Evolutionary conservation across 2,329 filamentous ascomycete species (phyloP).

Genomic region (Aureobasidium subglaciale): DNA sequence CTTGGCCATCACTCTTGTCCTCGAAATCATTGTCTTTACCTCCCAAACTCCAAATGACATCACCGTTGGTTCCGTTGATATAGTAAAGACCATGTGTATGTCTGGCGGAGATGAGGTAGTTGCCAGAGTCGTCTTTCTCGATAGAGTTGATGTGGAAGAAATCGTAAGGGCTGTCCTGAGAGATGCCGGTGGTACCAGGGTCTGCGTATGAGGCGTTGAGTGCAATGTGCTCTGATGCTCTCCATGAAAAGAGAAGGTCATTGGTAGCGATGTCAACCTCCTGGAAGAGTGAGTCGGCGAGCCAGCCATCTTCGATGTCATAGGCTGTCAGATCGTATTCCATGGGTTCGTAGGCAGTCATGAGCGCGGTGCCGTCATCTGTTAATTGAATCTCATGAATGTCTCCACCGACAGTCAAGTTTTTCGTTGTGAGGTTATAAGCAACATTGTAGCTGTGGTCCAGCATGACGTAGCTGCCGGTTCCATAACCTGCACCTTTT

Average conservation of each 20-base stretch:
- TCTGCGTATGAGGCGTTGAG: slow-evolving; percentile 25
- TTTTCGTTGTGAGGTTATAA: slow-evolving; percentile 25
- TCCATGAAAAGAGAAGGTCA: slow-evolving; percentile 36
- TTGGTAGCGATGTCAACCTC: slow-evolving; percentile 37
- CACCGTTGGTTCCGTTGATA: slow-evolving; percentile 37
- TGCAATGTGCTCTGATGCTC: slow-evolving; percentile 31
- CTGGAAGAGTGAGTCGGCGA: slow-evolving; percentile 40
- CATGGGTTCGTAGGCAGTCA: slow-evolving; percentile 37
- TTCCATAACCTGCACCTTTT: slow-evolving; percentile 28
- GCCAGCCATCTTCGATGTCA: slow-evolving; percentile 29
- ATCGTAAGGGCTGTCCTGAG: slow-evolving; percentile 31
- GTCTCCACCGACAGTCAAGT: slow-evolving; percentile 32
- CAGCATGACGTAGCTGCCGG: slow-evolving; percentile 30
- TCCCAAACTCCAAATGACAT: slow-evolving; percentile 46
- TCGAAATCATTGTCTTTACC: slow-evolving; percentile 39
- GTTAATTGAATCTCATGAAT: slow-evolving; percentile 41
- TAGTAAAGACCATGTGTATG: slow-evolving; percentile 39
- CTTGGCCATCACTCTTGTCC: slow-evolving; percentile 36
- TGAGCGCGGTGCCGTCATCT: slow-evolving; percentile 33
- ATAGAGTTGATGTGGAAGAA: slow-evolving; percentile 50
- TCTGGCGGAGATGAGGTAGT: slow-evolving; percentile 43
- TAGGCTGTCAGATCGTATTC: slow-evolving; percentile 25
- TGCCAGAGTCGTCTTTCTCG: slow-evolving; percentile 41
- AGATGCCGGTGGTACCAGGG: slow-evolving; percentile 35
- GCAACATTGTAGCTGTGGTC: slow-evolving; percentile 26